Conservation (phyloP, 768 basidiomycete genomes). For the Melanogaster broomeanus region DNA sequence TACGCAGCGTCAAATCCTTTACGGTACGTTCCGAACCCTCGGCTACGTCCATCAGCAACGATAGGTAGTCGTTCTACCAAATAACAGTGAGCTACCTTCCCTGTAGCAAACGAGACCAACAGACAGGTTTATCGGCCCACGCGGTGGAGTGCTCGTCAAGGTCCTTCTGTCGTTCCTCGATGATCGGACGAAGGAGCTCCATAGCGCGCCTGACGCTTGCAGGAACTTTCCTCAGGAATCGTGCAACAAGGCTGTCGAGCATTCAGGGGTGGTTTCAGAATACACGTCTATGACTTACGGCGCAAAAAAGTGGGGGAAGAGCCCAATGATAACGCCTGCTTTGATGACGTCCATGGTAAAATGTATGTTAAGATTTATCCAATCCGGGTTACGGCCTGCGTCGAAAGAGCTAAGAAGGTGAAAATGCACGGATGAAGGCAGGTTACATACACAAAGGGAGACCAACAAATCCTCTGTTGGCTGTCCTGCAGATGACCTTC, state of each 20-base stretch:
- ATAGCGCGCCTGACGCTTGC: conserved; percentile 4
- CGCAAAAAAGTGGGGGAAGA: conserved; percentile 34
- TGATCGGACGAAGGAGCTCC: conserved; percentile 26
- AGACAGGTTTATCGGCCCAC: conserved; percentile 35
- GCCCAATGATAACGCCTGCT: conserved; percentile 17
- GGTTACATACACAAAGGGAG: conserved; percentile 40
- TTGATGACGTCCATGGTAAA: conserved; percentile 30
- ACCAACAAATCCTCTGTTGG: conserved; percentile 52
- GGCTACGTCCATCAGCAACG: conserved; percentile 29
- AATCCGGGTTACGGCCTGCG: conserved; percentile 41
- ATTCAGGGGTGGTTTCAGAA: no score
- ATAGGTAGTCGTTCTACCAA: conserved; percentile 31
- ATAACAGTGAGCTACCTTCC: background rate
- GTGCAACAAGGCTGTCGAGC: conserved; percentile 16
- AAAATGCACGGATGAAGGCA: background rate
- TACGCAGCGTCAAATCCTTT: conserved; percentile 20
- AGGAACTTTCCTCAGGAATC: conserved; percentile 7
- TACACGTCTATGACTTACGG: conserved; percentile 32
- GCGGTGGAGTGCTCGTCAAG: conserved; percentile 25
- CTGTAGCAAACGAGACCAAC: conserved; percentile 2
- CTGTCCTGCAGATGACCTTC: conserved; percentile 41
- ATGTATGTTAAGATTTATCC: conserved; percentile 27
- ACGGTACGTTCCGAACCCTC: conserved; percentile 8
- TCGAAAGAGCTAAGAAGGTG: background rate
- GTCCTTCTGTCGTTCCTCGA: conserved; percentile 26